phyloP scores from a whole-genome alignment of 176 grass and related monocot genomes.

The Raddia distichophylla region DNA sequence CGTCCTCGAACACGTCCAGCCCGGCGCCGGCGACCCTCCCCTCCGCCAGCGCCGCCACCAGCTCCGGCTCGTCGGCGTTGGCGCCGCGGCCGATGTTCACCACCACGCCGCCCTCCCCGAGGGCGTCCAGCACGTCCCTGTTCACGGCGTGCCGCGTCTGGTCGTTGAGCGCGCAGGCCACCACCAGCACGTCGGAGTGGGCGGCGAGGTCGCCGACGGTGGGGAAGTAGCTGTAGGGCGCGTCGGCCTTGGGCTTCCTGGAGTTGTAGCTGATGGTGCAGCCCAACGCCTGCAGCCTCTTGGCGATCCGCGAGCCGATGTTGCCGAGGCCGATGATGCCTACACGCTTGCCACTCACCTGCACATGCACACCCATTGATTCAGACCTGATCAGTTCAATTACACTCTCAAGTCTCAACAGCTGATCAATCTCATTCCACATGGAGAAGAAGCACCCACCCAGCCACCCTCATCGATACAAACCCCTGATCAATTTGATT shows the following conservation, averaged over 20 bases:
- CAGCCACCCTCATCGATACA: too few species aligned
- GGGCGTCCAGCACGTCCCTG: constrained; percentile 39
- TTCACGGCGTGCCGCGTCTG: constrained; percentile 38
- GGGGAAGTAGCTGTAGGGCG: constrained; percentile 39
- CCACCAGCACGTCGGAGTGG: constrained; percentile 43
- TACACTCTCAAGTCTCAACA: not conserved
- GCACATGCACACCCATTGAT: not conserved
- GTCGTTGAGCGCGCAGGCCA: constrained; percentile 49
- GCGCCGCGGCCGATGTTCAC: constrained; percentile 55
- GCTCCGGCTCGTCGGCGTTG: constrained; percentile 37
- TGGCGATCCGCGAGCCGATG: constrained; percentile 58
- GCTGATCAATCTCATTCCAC: too few species aligned
- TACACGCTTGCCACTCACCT: constrained; percentile 59
- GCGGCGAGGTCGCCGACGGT: constrained; percentile 33
- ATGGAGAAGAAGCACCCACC: too few species aligned
- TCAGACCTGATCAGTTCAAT: not conserved
- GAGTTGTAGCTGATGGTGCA: constrained; percentile 64
- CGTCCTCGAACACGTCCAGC: constrained; percentile 57
- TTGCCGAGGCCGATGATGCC: constrained; percentile 71
- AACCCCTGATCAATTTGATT: too few species aligned
- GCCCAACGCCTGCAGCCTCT: constrained; percentile 54
- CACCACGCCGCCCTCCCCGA: constrained; percentile 38
- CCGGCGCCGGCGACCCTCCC: constrained; percentile 47
- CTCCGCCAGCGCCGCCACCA: constrained; percentile 37
- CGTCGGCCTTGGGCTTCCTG: constrained; percentile 17